Percentiles rank a stretch among this genome's conserved stretches.
phyloP scores from a whole-genome alignment of 352 stramenopile genomes.

The Phytophthora cajani region DNA sequence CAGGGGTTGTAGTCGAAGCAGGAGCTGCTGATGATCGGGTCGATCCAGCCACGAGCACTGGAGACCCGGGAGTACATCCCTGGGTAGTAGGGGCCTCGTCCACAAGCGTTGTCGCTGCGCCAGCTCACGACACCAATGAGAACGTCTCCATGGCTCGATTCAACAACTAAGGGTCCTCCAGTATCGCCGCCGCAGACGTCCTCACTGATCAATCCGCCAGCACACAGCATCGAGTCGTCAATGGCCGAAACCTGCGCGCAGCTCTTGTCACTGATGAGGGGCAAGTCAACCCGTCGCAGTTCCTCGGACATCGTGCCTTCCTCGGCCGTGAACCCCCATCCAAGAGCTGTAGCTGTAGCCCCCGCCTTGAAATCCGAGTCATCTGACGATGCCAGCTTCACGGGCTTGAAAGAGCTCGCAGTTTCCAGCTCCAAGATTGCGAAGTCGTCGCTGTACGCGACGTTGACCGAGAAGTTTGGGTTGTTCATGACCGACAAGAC shows the following conservation, averaged over 20 bases:
- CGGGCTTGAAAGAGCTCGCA: slow-evolving; percentile 30
- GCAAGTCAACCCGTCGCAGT: slow-evolving; percentile 34
- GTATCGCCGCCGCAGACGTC: slow-evolving; percentile 59
- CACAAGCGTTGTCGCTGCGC: slow-evolving; percentile 43
- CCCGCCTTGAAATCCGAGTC: slow-evolving; percentile 27
- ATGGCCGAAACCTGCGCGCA: slow-evolving; percentile 29
- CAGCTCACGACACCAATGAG: slow-evolving; percentile 58
- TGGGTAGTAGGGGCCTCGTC: slow-evolving; percentile 36
- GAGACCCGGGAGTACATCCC: slow-evolving; percentile 57
- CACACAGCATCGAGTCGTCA: slow-evolving; percentile 51
- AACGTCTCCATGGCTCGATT: slow-evolving; percentile 12
- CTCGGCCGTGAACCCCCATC: slow-evolving; percentile 9
- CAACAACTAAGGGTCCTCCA: slow-evolving; percentile 45
- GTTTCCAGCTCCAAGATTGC: slow-evolving; percentile 45
- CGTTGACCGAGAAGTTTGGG: slow-evolving; percentile 1
- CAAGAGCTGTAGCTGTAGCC: slow-evolving; percentile 25
- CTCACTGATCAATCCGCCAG: slow-evolving; percentile 33
- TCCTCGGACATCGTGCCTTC: slow-evolving; percentile 4
- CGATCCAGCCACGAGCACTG: neutral
- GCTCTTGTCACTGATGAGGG: slow-evolving; percentile 35
- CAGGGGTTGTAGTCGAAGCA: neutral
- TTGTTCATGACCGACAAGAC: slow-evolving; percentile 1
- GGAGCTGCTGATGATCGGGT: neutral
- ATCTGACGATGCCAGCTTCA: slow-evolving; percentile 27
- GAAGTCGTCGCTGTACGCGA: slow-evolving; percentile 19